Evolutionary conservation across 148 eudicot genomes (phyloP), one percentile per base, ranked within the genome.

Genomic region (Gaultheria prostrata): DNA sequence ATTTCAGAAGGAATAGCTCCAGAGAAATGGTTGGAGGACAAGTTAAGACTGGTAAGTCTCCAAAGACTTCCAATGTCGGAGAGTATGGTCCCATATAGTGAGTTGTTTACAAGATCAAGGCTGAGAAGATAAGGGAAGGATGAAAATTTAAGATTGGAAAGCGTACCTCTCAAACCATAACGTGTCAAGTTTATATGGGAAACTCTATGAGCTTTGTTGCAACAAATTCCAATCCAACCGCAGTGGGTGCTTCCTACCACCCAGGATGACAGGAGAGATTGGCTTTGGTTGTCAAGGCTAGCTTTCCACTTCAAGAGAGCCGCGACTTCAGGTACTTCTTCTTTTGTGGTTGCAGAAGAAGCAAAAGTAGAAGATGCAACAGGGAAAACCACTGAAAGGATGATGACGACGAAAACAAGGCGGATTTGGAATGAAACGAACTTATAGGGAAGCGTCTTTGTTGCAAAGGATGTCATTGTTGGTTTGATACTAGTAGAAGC

Each of bases 171-270:
- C 63, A 57, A 57, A 57, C 26, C 24, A 7, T 57, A 57, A 51
- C 39, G 5, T 0, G 28, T 0, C 30, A 77, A 57, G 13, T 14
- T 2, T 77, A 77, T 77, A 14, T 0, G 9, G 63, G 63, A 35
- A 24, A 33, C 80, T 14, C 80, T 77, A 6, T 13, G 6, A 30
- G 3, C 63, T 21, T 77, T 50, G 43, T 77, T 77, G 61, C 80
- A 77, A 28, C 45, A n/a, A 51, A 77, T 77, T 14, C 80, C 80
- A 17, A 18, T 20, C 80, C 80, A 77, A 77, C 3, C 9, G 63
- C 80, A 77, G 5, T 26, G 80, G 72, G 28, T 67, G 35, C 35
- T 67, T 3, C 72, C 73, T 26, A 67, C 65, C 65, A 59, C 65
- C 65, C 65, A 21, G 65, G 65, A 59, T 59, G 65, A 59, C 65